Evolutionary conservation across 1,139 yeast genomes (phyloP), one percentile per base, ranked within the genome.

Genomic region (Geotrichum restrictum): DNA sequence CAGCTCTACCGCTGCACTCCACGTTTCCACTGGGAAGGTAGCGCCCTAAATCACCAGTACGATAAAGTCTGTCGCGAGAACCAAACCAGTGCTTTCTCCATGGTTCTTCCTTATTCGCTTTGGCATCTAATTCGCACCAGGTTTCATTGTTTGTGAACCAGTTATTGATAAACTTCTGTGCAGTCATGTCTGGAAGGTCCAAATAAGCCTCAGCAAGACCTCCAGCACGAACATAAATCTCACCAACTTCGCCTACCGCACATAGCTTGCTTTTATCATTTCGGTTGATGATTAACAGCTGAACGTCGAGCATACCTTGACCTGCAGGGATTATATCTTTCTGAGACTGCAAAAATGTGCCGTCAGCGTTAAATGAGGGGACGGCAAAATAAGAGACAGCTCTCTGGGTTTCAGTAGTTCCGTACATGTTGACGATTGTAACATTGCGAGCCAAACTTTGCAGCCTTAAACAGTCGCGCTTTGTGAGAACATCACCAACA

Each of bases 321-420:
- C 99, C 99, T 14, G 98, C 98, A 52, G 98, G 98, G 86, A 94
- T 89, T 54, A 89, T 86, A 65, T 94, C 98, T 72, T 94, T 94
- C 73, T 88, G 86, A 49, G 84, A 79, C 66, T 82, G 84, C 65
- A 94, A 77, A 70, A 87, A 91, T 18, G 79, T 73, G 22, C 95
- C 79, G 66, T 89, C 91, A 37, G 75, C 68, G 39, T 77, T 69
- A 60, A 88, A 77, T 33, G 95, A 82, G 51, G 88, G 82, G 58
- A 94, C 91, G 67, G 88, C 95, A 70, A 82, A 94, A 72, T 80
- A 94, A 0, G 98, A 89, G 18, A 94, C 99, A 1, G 98, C 89
- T 68, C 98, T 81, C 74, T 94, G 99, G 14, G 98, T 94, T 72
- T 94, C 99, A 10, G 99, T 94, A 39, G 98, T 94, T 65, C 99